Base-by-base conservation (phyloP, 1,284 basidiomycete genomes). In the Phaffia rhodozyma region DNA sequence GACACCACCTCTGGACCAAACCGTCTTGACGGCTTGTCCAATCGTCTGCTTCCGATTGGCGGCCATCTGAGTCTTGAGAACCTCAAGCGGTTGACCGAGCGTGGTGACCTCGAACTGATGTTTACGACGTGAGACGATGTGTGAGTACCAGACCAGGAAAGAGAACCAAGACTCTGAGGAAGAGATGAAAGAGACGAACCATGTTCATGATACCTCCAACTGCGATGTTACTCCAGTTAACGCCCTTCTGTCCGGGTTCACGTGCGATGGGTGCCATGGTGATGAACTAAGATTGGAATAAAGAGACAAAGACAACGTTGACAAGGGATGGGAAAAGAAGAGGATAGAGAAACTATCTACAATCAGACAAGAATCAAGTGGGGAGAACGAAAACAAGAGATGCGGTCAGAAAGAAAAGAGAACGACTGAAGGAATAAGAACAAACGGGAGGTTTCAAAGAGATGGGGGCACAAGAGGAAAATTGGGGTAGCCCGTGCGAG, bases 171-270 rank as follows among this genome's bases (percentile, higher is more conserved):
- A 61, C 18, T 7, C 55, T 11, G 62, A 34, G n/a, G 55, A 9
- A 34, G 32, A 34, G 32, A 34, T 4, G 9, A n/a, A 13, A 6
- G 49, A 50, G n/a, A 58, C 66, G 67, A 78, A 91, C 89, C 88
- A 94, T 87, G 80, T 94, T 92, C 90, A 96, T 96, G 55, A 66
- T 79, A 78, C 77, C 75, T 87, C 93, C 93, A 77, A 98, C 90
- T 69, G 93, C 94, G 78, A 97, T 97, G 81, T 98, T 98, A 72
- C 91, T 93, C 92, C 92, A 98, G 78, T 84, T 93, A 73, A 97
- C 84, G 72, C 92, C 91, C 77, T 94, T 94, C 78, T 93, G 86
- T 69, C 88, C 89, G 64, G 89, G 88, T 78, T 87, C 86, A 73
- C 82, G 83, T 73, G 72, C 76, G 69, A 73, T 73, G 53, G 79